phyloP scores from a whole-genome alignment of 129 eudicot genomes.

The Centella asiatica region DNA sequence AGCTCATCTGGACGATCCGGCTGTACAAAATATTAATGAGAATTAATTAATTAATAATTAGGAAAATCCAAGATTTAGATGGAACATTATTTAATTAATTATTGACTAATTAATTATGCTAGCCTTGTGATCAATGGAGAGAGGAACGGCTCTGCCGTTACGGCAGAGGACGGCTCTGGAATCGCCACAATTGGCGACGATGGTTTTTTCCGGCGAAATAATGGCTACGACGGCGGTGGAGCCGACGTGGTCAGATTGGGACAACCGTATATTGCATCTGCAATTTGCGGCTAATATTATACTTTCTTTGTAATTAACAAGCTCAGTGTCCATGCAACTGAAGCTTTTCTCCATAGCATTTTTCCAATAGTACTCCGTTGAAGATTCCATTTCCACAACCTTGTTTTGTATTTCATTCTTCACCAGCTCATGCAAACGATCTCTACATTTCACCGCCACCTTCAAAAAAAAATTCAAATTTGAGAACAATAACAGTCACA shows the following conservation, averaged over 20 bases:
- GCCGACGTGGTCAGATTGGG: conserved; percentile 40
- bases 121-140: conserved; percentile 60
- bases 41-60: background rate
- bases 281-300: conserved; percentile 11
- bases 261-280: conserved; percentile 34
- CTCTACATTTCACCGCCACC: conserved; percentile 36
- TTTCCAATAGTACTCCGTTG: conserved; percentile 48
- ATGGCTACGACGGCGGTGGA: conserved; percentile 54
- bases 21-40: conserved; percentile 19
- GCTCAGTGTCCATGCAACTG: conserved; percentile 42
- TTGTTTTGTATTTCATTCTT: conserved; percentile 17
- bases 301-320: conserved; percentile 17
- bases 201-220: conserved; percentile 28
- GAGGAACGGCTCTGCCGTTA: conserved; percentile 37
- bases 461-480: background rate
- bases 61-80: background rate
- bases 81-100: background rate
- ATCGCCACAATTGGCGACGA: conserved; percentile 66
- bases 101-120: background rate
- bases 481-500: background rate
- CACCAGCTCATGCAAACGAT: conserved; percentile 39
- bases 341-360: conserved; percentile 33
- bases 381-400: background rate
- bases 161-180: conserved; percentile 49
- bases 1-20: conserved; percentile 65